Evolutionary conservation across 805 yeast species (phyloP), one percentile per base, ranked within the genome.

Genomic region (Saturnispora bothae): DNA sequence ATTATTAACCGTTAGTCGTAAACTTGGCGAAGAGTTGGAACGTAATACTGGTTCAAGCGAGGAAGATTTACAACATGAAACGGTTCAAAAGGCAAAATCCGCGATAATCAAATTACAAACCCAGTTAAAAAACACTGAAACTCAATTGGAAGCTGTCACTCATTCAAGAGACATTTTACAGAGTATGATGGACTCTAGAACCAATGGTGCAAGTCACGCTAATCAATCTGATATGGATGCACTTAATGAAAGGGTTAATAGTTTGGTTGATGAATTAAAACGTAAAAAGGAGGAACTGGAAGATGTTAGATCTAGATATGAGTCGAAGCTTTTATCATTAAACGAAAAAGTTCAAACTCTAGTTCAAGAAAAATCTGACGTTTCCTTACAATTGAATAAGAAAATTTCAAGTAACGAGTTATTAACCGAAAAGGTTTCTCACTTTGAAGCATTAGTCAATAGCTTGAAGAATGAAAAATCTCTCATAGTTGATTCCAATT

Each of bases 11-110:
- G 73, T 82, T 2, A 74, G 83, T 1, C 69, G 97, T 44, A 73
- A 72, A 36, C 63, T 89, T 14, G 94, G 89, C 9, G 65, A 69
- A 28, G 74, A 76, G 49, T 61, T 88, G 39, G 96, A 88, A 52
- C 14, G 18, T 7, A 94, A 83, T 47, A 49, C 50, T 26, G 13
- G 15, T 13, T 75, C 74, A 0, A 63, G 72, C 14, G 67, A 63
- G 34, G 84, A 78, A 45, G 49, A 46, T 26, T 43, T 39, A 8
- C 59, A 56, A 34, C 47, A 35, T 31, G 48, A 46, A 31, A 54
- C 60, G 3, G 32, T 56, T 34, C 48, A 43, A 20, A 53, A 53
- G 23, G 88, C 89, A 0, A 73, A 73, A 44, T 76, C 75, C 21
- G 85, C 86, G 1, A 78, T 82, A 19, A 45, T 71, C 20, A 70